Evolutionary conservation across 345 rosid species (phyloP), one percentile per base, ranked within the genome.

Genomic region (Stellera chamaejasme): DNA sequence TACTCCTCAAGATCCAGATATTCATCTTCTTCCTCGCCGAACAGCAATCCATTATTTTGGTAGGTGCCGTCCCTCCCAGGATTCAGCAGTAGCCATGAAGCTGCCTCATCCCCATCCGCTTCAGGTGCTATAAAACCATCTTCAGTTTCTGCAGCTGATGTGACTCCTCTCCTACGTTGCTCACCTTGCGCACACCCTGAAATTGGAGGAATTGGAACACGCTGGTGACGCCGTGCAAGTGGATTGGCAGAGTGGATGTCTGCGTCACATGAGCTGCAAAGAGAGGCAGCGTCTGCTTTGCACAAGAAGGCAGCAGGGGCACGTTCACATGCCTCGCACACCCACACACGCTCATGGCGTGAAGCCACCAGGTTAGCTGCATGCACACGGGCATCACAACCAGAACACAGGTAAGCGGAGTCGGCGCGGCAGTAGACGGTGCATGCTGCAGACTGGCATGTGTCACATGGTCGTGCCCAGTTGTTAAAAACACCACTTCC

Each of bases 211-310:
- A 88, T 68, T 2, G 94, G 86, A 27, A 88, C 82, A 0, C 98
- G 90, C 43, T 80, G 90, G 77, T 91, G 98, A 62, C 96, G 96
- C 63, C 87, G 77, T 3, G 96, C 95, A 2, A 92, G 72, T 0
- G 96, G 90, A 68, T 92, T 92, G n/a, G 95, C 95, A 0, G 98
- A 85, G 56, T 92, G 98, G 64, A 92, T 81, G 27, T 81, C 92
- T 0, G 90, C 76, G 59, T 92, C 98, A 43, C 98, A 92, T 47
- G 82, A 59, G 2, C 73, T 43, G 48, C 98, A 92, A 7, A 92
- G 88, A 47, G 93, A 85, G 2, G 98, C 98, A 2, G 95, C 80
- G 32, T 92, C 95, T 0, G 98, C 98, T 78, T 84, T 88, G 68
- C 98, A 92, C 5, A 90, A 54, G 57, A 83, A 82, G 27, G 84